Conservation (phyloP, 2,329 filamentous ascomycete genomes). For the Verruconis gallopava region DNA sequence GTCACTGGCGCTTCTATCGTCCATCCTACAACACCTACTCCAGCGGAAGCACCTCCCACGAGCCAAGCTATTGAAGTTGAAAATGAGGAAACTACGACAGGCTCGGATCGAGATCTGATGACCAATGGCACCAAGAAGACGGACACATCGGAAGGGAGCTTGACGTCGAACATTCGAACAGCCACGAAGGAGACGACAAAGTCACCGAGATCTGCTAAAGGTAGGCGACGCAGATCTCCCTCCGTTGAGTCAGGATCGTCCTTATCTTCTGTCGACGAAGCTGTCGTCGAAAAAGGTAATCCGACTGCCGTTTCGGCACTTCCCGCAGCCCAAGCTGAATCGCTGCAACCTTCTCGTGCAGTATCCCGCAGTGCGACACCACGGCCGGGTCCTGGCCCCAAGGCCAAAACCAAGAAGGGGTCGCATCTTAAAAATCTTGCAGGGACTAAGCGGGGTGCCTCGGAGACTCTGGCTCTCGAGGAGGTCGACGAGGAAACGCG, state of each 20-base stretch:
- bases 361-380: background rate
- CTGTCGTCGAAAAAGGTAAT: background rate
- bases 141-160: background rate
- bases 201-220: background rate
- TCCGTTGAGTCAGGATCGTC: background rate
- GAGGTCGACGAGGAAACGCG: constrained; percentile 4
- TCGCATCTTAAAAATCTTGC: background rate
- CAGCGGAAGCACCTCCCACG: background rate
- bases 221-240: background rate
- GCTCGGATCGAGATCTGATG: background rate
- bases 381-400: background rate
- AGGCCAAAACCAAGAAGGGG: background rate
- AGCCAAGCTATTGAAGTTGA: background rate
- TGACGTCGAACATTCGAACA: background rate
- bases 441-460: background rate
- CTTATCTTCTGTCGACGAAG: constrained; percentile 5
- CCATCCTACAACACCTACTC: background rate
- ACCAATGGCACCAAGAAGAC: background rate
- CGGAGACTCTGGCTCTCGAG: background rate
- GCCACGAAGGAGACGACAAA: background rate
- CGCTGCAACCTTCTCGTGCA: background rate
- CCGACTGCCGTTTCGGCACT: background rate
- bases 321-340: constrained; percentile 1
- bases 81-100: background rate
- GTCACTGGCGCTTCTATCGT: constrained; percentile 3